Conservation (phyloP, 1,284 basidiomycete genomes). For the Coriolopsis trogii region DNA sequence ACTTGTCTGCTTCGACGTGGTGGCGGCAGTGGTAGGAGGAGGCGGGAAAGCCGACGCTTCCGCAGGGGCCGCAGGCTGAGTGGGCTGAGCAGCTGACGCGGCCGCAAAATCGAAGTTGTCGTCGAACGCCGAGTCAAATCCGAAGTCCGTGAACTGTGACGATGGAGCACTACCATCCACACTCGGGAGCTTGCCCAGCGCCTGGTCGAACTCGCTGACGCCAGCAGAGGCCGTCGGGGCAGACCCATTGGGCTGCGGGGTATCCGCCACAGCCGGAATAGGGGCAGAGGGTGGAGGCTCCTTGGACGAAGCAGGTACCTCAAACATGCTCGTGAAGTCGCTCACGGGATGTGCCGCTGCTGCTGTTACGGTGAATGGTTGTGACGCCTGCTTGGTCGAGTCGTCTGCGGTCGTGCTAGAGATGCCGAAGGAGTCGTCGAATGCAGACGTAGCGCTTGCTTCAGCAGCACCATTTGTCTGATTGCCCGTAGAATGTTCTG, state of each 20-base stretch:
- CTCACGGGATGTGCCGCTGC: neutral
- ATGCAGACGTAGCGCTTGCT: slow-evolving; percentile 36
- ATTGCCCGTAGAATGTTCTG: slow-evolving; percentile 20
- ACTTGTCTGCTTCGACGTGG: slow-evolving; percentile 9
- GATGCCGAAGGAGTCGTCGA: slow-evolving; percentile 69
- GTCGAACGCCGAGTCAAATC: slow-evolving; percentile 77
- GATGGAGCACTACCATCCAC: slow-evolving; percentile 38
- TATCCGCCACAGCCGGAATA: slow-evolving; percentile 14
- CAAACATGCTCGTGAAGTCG: slow-evolving; percentile 24
- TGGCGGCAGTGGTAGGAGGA: slow-evolving; percentile 6
- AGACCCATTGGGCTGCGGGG: slow-evolving; percentile 28
- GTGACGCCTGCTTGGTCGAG: slow-evolving; percentile 2
- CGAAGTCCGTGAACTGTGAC: slow-evolving; percentile 46
- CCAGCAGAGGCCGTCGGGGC: slow-evolving; percentile 38
- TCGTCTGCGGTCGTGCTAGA: slow-evolving; percentile 18
- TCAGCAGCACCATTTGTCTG: slow-evolving; percentile 22
- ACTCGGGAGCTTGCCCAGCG: slow-evolving; percentile 57
- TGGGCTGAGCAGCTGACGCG: slow-evolving; percentile 40
- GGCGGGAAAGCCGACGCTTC: neutral
- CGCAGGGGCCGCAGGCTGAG: slow-evolving; percentile 13
- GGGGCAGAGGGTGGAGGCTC: slow-evolving; percentile 18
- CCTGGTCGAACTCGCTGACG: slow-evolving; percentile 75
- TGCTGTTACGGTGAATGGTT: slow-evolving; percentile 7
- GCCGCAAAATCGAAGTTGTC: slow-evolving; percentile 85
- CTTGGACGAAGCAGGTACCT: slow-evolving; percentile 15